These are phyloP conservation scores for Talinum fruticosum DNA, from an alignment of 148 eudicot species.

Conservation along the genomic window DNA sequence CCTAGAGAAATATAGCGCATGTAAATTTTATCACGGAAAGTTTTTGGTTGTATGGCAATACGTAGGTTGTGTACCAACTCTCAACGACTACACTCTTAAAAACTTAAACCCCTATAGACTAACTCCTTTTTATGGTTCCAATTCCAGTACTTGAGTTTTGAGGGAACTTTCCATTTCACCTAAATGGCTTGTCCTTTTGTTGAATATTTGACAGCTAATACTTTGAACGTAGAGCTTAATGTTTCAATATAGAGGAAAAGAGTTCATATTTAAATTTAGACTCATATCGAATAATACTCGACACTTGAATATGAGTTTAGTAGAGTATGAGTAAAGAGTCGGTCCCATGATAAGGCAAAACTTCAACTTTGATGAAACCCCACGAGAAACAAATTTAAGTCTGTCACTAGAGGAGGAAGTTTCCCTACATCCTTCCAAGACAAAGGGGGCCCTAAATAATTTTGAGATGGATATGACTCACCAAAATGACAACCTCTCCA, in stretches of 20 bases:
- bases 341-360: not conserved
- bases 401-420: conserved; percentile 12
- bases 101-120: not conserved
- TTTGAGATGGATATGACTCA: conserved; percentile 20
- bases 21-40: not conserved
- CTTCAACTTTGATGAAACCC: not conserved
- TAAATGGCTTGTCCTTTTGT: not conserved
- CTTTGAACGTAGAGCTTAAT: not conserved
- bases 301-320: not conserved
- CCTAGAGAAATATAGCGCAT: not conserved
- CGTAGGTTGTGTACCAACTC: not conserved
- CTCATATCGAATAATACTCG: not conserved
- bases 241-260: too few relatives aligned
- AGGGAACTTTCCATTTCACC: not conserved
- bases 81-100: not conserved
- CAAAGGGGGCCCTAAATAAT: conserved; percentile 18
- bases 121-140: too few relatives aligned
- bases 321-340: not conserved
- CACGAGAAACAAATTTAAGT: not conserved
- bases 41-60: not conserved
- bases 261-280: too few relatives aligned
- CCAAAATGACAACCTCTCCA: conserved; percentile 24
- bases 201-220: not conserved
- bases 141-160: too few relatives aligned
- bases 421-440: conserved; percentile 7